Conservation (phyloP, 2,329 filamentous ascomycete species). For the Fusarium neocosmosporiellum region DNA sequence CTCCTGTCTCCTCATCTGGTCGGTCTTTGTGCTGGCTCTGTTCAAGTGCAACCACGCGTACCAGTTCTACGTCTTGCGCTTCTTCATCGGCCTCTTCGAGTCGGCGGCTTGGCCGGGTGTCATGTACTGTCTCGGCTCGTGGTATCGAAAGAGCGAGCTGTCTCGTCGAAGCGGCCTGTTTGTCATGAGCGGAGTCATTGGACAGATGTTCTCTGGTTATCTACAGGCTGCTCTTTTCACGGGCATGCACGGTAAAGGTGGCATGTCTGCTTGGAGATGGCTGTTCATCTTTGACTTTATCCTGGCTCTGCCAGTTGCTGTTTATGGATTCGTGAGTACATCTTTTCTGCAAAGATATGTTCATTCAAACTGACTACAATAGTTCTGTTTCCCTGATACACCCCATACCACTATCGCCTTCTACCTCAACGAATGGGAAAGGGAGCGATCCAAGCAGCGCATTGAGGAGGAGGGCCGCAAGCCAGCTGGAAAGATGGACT, state of each 20-base stretch:
- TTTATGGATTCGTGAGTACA: slow-evolving; percentile 31
- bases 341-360: not conserved
- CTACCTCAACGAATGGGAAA: slow-evolving; percentile 65
- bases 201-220: slow-evolving; percentile 52
- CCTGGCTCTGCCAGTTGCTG: slow-evolving; percentile 50
- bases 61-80: slow-evolving; percentile 60
- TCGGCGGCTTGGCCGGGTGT: slow-evolving; percentile 67
- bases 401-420: slow-evolving; percentile 55
- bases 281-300: slow-evolving; percentile 54
- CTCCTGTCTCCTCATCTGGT: slow-evolving; percentile 51
- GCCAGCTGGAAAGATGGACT: slow-evolving; percentile 51
- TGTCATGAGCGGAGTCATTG: slow-evolving; percentile 66
- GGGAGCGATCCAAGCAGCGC: slow-evolving; percentile 71
- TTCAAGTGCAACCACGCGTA: slow-evolving; percentile 50
- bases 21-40: slow-evolving; percentile 53
- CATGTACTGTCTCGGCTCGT: slow-evolving; percentile 65
- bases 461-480: slow-evolving; percentile 69
- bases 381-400: slow-evolving; percentile 55
- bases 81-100: slow-evolving; percentile 66
- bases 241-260: slow-evolving; percentile 49
- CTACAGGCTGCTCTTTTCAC: slow-evolving; percentile 48
- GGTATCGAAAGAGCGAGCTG: slow-evolving; percentile 69
- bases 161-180: slow-evolving; percentile 67
- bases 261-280: slow-evolving; percentile 51
- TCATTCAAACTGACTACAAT: not conserved